phyloP scores from a whole-genome alignment of 192 early-diverging fungal genomes.

The Rhizoclosmatium globosum region DNA sequence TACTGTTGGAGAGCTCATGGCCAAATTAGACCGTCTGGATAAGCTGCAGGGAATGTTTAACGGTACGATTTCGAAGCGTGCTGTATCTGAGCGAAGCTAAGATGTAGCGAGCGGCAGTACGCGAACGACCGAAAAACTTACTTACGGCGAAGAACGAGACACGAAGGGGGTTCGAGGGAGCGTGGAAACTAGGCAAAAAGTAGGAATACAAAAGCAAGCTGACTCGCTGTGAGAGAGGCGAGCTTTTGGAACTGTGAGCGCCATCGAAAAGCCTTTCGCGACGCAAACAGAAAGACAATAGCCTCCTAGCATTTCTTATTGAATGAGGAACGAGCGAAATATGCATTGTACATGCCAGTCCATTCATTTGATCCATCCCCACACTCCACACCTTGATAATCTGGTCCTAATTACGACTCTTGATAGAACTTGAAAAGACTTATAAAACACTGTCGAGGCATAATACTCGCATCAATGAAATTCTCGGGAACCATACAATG shows the following conservation, averaged over 20 bases:
- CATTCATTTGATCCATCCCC: not conserved
- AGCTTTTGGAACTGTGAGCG: not conserved
- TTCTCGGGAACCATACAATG: not conserved
- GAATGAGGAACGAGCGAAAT: too few species aligned
- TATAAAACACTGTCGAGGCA: conserved; percentile 27
- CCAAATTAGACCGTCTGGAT: conserved; percentile 30
- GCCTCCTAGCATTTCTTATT: too few species aligned
- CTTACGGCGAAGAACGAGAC: not conserved
- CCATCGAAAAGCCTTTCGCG: too few species aligned
- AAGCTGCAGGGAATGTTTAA: conserved; percentile 34
- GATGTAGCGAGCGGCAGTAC: not conserved
- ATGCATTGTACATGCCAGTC: not conserved
- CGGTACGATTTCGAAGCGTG: conserved; percentile 12
- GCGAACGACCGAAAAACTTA: not conserved
- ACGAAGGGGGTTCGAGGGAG: not conserved
- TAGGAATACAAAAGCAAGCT: too few species aligned
- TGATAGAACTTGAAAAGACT: conserved; percentile 23
- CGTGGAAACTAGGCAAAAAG: too few species aligned
- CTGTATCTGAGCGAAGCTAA: not conserved
- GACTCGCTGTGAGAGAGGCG: too few species aligned
- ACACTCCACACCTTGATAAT: not conserved
- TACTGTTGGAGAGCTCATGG: conserved; percentile 17
- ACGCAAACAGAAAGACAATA: too few species aligned
- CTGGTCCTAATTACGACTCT: not conserved
- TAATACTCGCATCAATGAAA: conserved; percentile 13